phyloP scores from a whole-genome alignment of 2,329 filamentous ascomycete species.

The Colletotrichum liaoningense region DNA sequence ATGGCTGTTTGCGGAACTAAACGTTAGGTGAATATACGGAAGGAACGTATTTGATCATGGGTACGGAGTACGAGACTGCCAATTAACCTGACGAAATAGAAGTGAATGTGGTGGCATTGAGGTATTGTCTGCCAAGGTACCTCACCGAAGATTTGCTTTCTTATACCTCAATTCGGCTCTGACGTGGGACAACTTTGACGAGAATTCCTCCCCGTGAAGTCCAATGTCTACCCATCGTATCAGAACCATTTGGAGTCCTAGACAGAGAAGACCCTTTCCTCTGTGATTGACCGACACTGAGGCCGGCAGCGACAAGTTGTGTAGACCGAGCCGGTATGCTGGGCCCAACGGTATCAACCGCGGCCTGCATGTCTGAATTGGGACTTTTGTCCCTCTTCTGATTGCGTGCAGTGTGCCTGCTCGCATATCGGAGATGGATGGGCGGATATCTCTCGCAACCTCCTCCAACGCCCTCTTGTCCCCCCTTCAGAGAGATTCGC shows the following conservation, averaged over 20 bases:
- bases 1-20: background rate
- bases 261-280: background rate
- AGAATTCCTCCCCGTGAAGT: background rate
- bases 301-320: background rate
- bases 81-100: background rate
- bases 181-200: background rate
- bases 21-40: background rate
- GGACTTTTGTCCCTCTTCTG: conserved; percentile 23
- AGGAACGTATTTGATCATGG: background rate
- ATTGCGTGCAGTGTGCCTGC: conserved; percentile 14
- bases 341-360: conserved; percentile 1
- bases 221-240: background rate
- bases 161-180: background rate
- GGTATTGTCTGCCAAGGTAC: background rate
- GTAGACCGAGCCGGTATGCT: conserved; percentile 12
- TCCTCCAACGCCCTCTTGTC: background rate
- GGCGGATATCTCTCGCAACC: conserved; percentile 23
- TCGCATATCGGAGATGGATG: conserved; percentile 16
- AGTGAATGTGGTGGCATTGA: background rate
- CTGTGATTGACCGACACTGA: background rate
- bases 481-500: background rate
- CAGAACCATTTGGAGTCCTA: background rate
- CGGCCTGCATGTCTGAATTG: conserved; percentile 10
- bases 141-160: no score
- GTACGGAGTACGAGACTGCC: background rate